A percentile compares a stretch with the other conserved stretches of the same genome.
phyloP scores from a whole-genome alignment of 768 basidiomycete genomes.

The Leucosporidium creatinivorum region DNA sequence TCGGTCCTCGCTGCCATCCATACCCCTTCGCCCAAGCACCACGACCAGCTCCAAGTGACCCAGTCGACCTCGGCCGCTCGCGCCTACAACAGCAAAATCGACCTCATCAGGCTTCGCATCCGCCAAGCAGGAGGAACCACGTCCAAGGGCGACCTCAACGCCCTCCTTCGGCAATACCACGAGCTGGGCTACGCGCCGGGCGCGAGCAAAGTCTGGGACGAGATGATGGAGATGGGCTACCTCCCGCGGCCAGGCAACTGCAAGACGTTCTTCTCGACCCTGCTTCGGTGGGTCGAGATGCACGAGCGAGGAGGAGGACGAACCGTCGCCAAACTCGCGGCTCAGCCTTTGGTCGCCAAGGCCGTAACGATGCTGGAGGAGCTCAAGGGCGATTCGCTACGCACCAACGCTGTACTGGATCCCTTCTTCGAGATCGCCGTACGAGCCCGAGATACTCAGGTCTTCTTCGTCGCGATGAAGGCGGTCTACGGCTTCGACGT shows the following conservation, averaged over 20 bases:
- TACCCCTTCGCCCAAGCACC: background rate
- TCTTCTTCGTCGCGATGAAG: conserved; percentile 19
- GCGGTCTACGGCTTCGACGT: conserved; percentile 24
- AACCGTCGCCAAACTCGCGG: conserved; percentile 15
- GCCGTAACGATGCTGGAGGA: conserved; percentile 6
- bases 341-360: conserved; percentile 17
- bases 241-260: background rate
- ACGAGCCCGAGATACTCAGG: conserved; percentile 15
- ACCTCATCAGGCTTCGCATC: conserved; percentile 18
- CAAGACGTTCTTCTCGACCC: conserved; percentile 11
- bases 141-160: conserved; percentile 9
- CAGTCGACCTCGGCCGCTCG: conserved; percentile 2
- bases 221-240: conserved; percentile 1
- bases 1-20: conserved; percentile 24
- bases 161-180: conserved; percentile 16
- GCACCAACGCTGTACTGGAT: conserved; percentile 5
- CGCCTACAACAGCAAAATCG: conserved; percentile 17
- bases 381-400: background rate
- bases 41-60: conserved; percentile 4
- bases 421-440: conserved; percentile 16
- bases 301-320: conserved; percentile 14
- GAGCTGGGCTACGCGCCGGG: conserved; percentile 21
- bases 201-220: conserved; percentile 20
- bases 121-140: conserved; percentile 13
- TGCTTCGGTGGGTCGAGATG: conserved; percentile 26